Conservation (phyloP, 305 asterid genomes). For the Fraxinus angustifolia region DNA sequence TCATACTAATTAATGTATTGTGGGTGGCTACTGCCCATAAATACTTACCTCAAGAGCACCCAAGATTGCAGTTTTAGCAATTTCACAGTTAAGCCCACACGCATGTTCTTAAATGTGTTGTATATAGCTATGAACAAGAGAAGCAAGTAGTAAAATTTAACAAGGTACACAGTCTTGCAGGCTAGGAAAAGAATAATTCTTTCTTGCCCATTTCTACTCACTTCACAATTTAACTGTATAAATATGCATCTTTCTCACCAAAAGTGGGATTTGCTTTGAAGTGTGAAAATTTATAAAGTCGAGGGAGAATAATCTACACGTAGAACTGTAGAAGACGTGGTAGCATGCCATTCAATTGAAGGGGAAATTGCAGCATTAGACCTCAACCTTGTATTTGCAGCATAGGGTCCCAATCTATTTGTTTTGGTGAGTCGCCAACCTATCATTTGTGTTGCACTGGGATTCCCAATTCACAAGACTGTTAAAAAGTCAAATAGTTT, state of each 20-base stretch:
- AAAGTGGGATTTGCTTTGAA: conserved; percentile 23
- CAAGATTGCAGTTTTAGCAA: conserved; percentile 11
- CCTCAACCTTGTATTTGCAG: background rate
- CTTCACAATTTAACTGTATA: conserved; percentile 13
- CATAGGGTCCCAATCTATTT: background rate
- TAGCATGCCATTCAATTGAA: background rate
- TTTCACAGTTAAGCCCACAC: background rate
- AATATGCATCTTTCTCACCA: conserved; percentile 5
- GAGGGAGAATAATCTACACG: background rate
- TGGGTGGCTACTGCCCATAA: conserved; percentile 15
- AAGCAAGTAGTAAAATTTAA: background rate
- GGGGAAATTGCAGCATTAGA: background rate
- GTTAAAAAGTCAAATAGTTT: background rate
- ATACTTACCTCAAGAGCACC: conserved; percentile 20
- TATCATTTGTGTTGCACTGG: background rate
- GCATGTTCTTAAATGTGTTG: background rate
- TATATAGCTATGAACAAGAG: background rate
- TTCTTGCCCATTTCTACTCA: conserved; percentile 20
- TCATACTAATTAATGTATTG: conserved; percentile 19
- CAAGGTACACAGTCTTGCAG: conserved; percentile 26
- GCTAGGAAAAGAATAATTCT: conserved; percentile 42
- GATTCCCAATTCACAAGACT: background rate
- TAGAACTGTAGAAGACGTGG: background rate
- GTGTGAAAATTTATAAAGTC: background rate
- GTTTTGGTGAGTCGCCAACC: background rate